phyloP scores from a whole-genome alignment of 108 stramenopile genomes.

The Nitzschia sp. region DNA sequence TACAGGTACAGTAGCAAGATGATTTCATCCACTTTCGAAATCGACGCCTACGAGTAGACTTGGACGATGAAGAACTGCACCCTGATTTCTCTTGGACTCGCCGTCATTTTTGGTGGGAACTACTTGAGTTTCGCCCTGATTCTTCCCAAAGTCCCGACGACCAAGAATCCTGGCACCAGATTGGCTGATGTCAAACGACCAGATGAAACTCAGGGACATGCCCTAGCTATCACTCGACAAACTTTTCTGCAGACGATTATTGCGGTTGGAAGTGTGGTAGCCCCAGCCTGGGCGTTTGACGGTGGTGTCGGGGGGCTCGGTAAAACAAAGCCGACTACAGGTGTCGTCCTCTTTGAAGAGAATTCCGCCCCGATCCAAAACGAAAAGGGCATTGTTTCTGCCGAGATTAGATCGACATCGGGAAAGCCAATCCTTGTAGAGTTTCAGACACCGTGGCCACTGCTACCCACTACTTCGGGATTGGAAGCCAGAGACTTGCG shows the following conservation, averaged over 20 bases:
- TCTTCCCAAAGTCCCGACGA: background rate
- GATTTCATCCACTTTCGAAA: no score
- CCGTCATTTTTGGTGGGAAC: no score
- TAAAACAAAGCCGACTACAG: conserved; percentile 82
- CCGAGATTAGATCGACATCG: conserved; percentile 30
- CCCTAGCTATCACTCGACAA: background rate
- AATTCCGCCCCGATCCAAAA: conserved; percentile 38
- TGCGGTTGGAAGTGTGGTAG: background rate
- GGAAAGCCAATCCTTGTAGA: conserved; percentile 41
- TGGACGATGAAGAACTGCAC: no score
- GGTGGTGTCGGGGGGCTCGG: conserved; percentile 85
- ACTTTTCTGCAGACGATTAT: background rate
- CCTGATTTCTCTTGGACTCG: no score
- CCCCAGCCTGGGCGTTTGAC: conserved; percentile 52
- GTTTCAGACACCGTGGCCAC: conserved; percentile 59
- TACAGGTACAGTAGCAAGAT: no score
- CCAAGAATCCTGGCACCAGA: background rate
- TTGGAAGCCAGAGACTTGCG: conserved; percentile 75
- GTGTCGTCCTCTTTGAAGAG: conserved; percentile 61
- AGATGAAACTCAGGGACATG: background rate
- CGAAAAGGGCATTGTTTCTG: conserved; percentile 37
- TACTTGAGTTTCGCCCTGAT: background rate
- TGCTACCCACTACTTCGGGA: conserved; percentile 58
- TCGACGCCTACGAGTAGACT: no score
- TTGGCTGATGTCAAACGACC: background rate